These are phyloP conservation scores for Fusarium incarnatum DNA, from an alignment of 2,329 filamentous ascomycete genomes.

Conservation along the genomic window DNA sequence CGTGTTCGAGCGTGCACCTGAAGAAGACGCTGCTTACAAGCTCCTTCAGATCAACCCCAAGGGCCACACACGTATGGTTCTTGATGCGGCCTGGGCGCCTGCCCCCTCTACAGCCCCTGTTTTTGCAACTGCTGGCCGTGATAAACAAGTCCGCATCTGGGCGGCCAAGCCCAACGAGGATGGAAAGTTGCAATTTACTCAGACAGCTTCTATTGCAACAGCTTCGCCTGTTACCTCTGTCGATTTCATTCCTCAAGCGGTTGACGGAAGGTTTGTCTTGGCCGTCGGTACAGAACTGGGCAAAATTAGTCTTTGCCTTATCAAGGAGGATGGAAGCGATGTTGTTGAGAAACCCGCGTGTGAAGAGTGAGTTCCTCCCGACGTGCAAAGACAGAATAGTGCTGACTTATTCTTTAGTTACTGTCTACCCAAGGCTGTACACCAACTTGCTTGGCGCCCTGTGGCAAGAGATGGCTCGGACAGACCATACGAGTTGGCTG, in stretches of 20 bases:
- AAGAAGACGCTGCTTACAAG: conserved; percentile 60
- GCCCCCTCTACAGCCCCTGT: conserved; percentile 53
- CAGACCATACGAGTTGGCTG: conserved; percentile 57
- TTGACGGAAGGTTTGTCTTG: conserved; percentile 55
- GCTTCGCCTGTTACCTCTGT: conserved; percentile 76
- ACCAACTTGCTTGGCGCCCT: conserved; percentile 78
- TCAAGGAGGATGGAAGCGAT: conserved; percentile 57
- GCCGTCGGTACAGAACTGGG: conserved; percentile 70
- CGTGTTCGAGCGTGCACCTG: conserved; percentile 72
- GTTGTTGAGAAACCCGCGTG: conserved; percentile 51
- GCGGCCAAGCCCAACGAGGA: conserved; percentile 49
- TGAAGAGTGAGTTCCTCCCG: conserved; percentile 53
- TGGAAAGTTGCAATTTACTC: conserved; percentile 58
- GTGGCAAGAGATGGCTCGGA: conserved; percentile 45
- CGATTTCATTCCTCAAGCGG: conserved; percentile 65
- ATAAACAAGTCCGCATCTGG: conserved; percentile 87
- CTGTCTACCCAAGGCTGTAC: conserved; percentile 70
- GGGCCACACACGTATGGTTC: conserved; percentile 91
- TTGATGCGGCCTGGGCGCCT: conserved; percentile 87
- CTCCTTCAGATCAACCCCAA: conserved; percentile 77
- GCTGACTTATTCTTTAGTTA: conserved; percentile 44
- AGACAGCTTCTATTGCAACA: conserved; percentile 65
- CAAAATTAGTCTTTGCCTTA: conserved; percentile 56
- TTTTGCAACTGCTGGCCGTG: conserved; percentile 91
- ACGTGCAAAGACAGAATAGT: not conserved